Conservation (phyloP, 345 rosid species). For the Melastoma malabathricum region DNA sequence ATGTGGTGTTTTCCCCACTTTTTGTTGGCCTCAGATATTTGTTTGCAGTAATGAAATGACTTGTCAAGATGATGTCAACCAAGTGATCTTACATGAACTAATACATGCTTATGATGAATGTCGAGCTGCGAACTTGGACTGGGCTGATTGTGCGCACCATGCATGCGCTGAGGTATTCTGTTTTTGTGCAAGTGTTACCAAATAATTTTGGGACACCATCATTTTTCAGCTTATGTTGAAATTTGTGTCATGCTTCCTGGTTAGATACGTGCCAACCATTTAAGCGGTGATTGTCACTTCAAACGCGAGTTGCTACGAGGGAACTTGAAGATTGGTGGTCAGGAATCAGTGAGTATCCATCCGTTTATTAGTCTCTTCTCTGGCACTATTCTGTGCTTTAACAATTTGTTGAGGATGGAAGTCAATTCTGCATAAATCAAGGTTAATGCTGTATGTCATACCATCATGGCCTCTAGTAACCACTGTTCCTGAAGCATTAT, state of each 20-base stretch:
- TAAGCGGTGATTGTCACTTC: slow-evolving; percentile 92
- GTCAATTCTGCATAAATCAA: too few relatives aligned
- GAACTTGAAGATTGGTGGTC: slow-evolving; percentile 63
- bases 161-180: slow-evolving; percentile 79
- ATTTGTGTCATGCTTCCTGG: slow-evolving; percentile 14
- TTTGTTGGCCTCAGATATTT: slow-evolving; percentile 31
- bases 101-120: slow-evolving; percentile 92
- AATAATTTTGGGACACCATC: slow-evolving; percentile 1
- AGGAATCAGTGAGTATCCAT: slow-evolving; percentile 17
- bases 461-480: too few relatives aligned
- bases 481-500: too few relatives aligned
- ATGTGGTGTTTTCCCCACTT: not conserved
- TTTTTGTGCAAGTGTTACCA: not conserved
- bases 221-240: not conserved
- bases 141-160: slow-evolving; percentile 90
- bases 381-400: too few relatives aligned
- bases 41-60: slow-evolving; percentile 72
- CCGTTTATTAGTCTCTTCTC: too few relatives aligned
- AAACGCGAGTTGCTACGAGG: slow-evolving; percentile 76
- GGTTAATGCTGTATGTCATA: too few relatives aligned
- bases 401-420: too few relatives aligned
- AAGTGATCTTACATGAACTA: slow-evolving; percentile 73
- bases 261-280: slow-evolving; percentile 86
- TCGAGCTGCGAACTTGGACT: slow-evolving; percentile 72
- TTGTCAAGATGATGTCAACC: slow-evolving; percentile 73